Percentiles rank a stretch among this genome's conserved stretches.
These are phyloP conservation scores for Batrachochytrium dendrobatidis DNA, from an alignment of 371 early-diverging fungal genomes.

Conservation along the genomic window DNA sequence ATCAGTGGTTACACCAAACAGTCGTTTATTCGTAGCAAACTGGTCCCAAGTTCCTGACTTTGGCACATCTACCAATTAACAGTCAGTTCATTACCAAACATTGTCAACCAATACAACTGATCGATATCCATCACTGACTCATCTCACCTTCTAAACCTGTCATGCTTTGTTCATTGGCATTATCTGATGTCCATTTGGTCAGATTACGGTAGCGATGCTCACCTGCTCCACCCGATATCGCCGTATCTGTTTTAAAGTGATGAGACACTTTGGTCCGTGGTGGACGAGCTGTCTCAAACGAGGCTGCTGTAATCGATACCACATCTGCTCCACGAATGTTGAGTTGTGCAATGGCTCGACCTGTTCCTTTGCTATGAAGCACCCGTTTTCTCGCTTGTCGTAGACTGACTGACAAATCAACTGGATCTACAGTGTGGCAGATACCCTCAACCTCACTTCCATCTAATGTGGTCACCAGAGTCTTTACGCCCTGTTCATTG, in stretches of 20 bases:
- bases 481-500: too few species aligned
- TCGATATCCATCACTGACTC: too few species aligned
- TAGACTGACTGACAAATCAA: neutral
- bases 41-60: constrained; percentile 80
- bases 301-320: too few species aligned
- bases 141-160: constrained; percentile 40
- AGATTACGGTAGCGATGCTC: constrained; percentile 72
- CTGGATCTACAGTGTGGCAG: neutral
- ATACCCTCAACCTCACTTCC: neutral
- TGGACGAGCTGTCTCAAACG: too few species aligned
- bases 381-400: neutral
- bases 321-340: too few species aligned
- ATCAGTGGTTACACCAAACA: constrained; percentile 93
- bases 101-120: constrained; percentile 6
- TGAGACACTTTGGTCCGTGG: too few species aligned
- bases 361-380: too few species aligned
- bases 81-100: neutral
- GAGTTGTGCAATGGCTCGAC: too few species aligned
- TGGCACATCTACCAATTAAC: neutral
- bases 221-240: constrained; percentile 64
- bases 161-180: constrained; percentile 30
- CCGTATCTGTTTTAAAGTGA: constrained; percentile 85
- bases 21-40: constrained; percentile 90
- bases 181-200: constrained; percentile 78
- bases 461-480: too few species aligned